Conservation (phyloP, 2,329 filamentous ascomycete genomes). For the Fusarium avenaceum region DNA sequence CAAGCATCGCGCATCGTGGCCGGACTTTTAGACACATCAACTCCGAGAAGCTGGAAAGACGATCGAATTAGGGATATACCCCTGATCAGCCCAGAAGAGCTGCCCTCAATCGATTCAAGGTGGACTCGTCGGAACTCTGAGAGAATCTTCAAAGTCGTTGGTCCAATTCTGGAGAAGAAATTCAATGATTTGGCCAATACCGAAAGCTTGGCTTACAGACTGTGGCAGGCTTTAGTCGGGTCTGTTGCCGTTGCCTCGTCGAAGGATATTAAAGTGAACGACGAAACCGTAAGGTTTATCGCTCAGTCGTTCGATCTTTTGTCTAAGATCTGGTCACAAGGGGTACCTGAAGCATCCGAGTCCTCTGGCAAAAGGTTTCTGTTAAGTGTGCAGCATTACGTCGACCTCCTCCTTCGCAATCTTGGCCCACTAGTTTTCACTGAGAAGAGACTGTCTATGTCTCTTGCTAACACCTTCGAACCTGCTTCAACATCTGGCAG, state of each 20-base stretch:
- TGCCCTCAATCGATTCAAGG: slow-evolving; percentile 86
- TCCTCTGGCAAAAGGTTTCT: slow-evolving; percentile 65
- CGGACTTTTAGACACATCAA: slow-evolving; percentile 74
- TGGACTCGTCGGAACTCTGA: slow-evolving; percentile 84
- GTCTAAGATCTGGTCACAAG: slow-evolving; percentile 72
- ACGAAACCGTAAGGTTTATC: slow-evolving; percentile 85
- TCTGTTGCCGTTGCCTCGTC: slow-evolving; percentile 76
- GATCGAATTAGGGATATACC: slow-evolving; percentile 75
- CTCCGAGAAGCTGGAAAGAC: slow-evolving; percentile 77
- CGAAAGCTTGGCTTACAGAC: slow-evolving; percentile 64
- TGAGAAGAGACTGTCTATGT: slow-evolving; percentile 69
- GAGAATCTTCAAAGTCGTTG: slow-evolving; percentile 73
- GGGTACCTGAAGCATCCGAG: slow-evolving; percentile 59
- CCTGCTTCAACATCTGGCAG: slow-evolving; percentile 76
- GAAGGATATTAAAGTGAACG: slow-evolving; percentile 91
- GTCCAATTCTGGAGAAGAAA: slow-evolving; percentile 70
- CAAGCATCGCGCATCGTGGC: slow-evolving; percentile 78
- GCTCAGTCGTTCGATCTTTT: slow-evolving; percentile 78
- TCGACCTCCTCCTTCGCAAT: slow-evolving; percentile 63
- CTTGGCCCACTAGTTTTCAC: slow-evolving; percentile 73
- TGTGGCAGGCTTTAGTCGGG: slow-evolving; percentile 73
- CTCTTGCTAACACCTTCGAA: slow-evolving; percentile 68
- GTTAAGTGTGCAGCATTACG: slow-evolving; percentile 64
- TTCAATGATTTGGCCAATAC: slow-evolving; percentile 73
- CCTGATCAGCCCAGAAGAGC: slow-evolving; percentile 75